Evolutionary conservation across 805 yeast genomes (phyloP), one percentile per base, ranked within the genome.

Genomic region (Myxozyma melibiosi): DNA sequence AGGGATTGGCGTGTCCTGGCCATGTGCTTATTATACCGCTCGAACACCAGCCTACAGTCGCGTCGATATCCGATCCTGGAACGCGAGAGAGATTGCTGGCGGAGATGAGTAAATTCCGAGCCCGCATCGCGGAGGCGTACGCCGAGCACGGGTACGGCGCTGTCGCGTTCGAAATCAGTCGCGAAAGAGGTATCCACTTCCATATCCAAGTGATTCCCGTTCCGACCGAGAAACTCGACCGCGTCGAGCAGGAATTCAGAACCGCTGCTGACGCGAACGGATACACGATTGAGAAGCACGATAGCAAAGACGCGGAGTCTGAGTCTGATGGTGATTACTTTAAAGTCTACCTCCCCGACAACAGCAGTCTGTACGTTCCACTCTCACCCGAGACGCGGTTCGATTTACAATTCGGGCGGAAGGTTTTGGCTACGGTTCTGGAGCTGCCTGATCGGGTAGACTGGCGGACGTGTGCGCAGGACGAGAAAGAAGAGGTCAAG

Each of bases 401-500:
- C 7, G 97, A 91, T 69, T 71, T 89, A 13, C 96, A 88, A 64
- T 88, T 91, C 66, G 96, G 96, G 1, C 76, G 97, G 68, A 78
- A 90, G 66, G 90, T 87, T 0, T 66, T 88, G 28, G 91, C 96
- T 0, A 76, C 77, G 60, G 71, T 85, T 2, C 67, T 90, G 48
- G 81, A 78, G 42, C 74, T 80, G 14, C 84, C 86, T 1, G 84
- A 83, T 51, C 60, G 73, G 25, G 76, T 90, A 61, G 83, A 82
- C 56, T 90, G 97, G 97, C 85, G 85, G 55, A 80, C 81, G 50
- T 90, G 97, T 66, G 72, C 74, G 46, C 95, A 90, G 69, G 72
- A 85, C 0, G 73, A 73, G 42, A 73, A 73, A n/a, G 81, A 82
- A 63, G 96, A 91, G 67, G 74, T 76, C 2, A 66, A 71, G 13